These are phyloP conservation scores for Ophiostoma pallidulum DNA, from an alignment of 2,329 filamentous ascomycete genomes.

Conservation along the genomic window DNA sequence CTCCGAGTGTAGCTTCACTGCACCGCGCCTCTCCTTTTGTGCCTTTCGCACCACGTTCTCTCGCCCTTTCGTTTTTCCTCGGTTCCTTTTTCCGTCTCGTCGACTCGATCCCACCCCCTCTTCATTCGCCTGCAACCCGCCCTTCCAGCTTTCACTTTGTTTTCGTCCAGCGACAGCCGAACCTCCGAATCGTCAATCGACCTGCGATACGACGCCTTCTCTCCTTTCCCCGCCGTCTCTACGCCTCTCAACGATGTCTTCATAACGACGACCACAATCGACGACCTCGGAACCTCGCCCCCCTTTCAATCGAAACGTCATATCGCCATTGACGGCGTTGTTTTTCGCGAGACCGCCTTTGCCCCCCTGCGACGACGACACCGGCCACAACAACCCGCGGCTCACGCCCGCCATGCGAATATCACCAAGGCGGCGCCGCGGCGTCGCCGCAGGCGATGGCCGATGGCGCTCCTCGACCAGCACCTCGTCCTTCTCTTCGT, in stretches of 20 bases:
- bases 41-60: neutral
- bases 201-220: neutral
- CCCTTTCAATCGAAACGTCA: no score
- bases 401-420: slow-evolving; percentile 39
- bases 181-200: neutral
- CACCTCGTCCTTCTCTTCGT: neutral
- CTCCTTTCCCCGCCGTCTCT: neutral
- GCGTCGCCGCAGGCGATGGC: slow-evolving; percentile 15
- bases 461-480: slow-evolving; percentile 22
- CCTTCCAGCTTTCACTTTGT: neutral
- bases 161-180: neutral
- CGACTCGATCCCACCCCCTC: neutral
- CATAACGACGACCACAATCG: neutral
- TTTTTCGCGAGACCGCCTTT: no score
- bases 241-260: neutral
- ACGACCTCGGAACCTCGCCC: neutral
- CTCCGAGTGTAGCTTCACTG: slow-evolving; percentile 1
- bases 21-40: slow-evolving; percentile 15
- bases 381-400: neutral
- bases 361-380: neutral
- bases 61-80: neutral
- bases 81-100: neutral
- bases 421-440: slow-evolving; percentile 33
- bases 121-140: neutral
- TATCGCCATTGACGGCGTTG: no score